phyloP scores from a whole-genome alignment of 306 rosid species.

The Malus orientalis region DNA sequence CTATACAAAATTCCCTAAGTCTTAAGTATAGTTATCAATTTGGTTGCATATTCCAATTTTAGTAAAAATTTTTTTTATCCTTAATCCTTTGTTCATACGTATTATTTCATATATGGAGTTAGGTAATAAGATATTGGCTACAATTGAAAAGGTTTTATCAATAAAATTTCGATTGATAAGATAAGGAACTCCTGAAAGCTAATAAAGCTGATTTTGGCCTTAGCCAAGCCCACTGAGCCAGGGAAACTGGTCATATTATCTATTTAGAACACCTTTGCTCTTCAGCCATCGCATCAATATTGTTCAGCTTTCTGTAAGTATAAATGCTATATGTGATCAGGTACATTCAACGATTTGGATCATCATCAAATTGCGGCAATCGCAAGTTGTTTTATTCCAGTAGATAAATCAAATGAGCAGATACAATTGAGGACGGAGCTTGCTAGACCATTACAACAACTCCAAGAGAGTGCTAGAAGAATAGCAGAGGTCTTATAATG shows the following conservation, averaged over 20 bases:
- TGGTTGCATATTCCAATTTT: no score
- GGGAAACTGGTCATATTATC: not conserved
- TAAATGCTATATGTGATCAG: slow-evolving; percentile 27
- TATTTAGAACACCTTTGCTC: not conserved
- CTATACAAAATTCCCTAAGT: no score
- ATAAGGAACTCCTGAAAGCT: not conserved
- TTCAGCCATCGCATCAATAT: not conserved
- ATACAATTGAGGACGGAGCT: slow-evolving; percentile 88
- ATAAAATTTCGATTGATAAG: not conserved
- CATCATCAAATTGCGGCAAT: slow-evolving; percentile 97
- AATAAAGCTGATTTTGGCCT: not conserved
- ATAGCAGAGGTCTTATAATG: slow-evolving; percentile 72
- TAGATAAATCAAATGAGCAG: slow-evolving; percentile 87
- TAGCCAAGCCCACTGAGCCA: not conserved
- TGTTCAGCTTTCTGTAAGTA: not conserved
- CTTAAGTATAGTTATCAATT: no score
- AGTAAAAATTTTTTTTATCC: no score
- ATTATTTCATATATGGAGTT: no score
- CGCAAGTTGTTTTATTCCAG: slow-evolving; percentile 95
- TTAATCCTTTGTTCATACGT: no score
- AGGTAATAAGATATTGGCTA: no score
- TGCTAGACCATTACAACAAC: slow-evolving; percentile 89
- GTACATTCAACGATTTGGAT: slow-evolving; percentile 94
- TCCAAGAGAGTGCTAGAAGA: slow-evolving; percentile 93
- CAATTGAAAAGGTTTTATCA: no score